A percentile compares a stretch with the other conserved stretches of the same genome.
Evolutionary conservation across 129 eudicot genomes (phyloP).

Genomic region (Glebionis coronaria): DNA sequence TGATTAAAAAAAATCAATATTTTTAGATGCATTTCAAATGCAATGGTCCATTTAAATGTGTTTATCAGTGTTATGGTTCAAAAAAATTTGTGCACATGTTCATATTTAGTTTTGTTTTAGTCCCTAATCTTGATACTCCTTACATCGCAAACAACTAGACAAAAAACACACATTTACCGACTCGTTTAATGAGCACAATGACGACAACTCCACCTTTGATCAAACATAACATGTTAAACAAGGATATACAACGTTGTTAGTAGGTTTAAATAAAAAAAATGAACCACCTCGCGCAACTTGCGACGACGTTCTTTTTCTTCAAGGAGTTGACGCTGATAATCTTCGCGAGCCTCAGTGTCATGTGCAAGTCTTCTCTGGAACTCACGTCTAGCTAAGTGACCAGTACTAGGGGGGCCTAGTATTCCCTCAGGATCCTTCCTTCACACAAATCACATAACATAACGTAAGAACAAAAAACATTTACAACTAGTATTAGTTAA

Average conservation of each 20-base stretch:
- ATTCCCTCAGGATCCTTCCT: conserved; percentile 97
- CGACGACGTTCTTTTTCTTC: conserved; percentile 80
- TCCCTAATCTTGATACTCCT: no score
- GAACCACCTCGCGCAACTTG: conserved; percentile 70
- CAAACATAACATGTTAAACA: background rate
- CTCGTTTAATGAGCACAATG: no score
- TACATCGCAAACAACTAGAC: no score
- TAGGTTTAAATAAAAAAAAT: background rate
- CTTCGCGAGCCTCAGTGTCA: conserved; percentile 79
- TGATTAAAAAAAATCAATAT: no score
- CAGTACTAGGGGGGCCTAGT: conserved; percentile 64
- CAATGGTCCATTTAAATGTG: no score
- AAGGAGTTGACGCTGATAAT: conserved; percentile 61
- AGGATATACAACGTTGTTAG: no score
- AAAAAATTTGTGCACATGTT: no score
- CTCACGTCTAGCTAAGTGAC: conserved; percentile 75
- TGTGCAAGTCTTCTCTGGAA: conserved; percentile 64
- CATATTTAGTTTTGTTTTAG: no score
- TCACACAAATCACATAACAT: conserved; percentile 37
- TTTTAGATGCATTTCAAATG: no score
- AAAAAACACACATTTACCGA: no score
- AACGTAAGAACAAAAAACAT: background rate
- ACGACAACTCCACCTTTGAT: background rate
- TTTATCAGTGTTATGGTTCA: no score
- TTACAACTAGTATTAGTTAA: background rate